A percentile compares a stretch with the other conserved stretches of the same genome.
Evolutionary conservation across 2,329 filamentous ascomycete species (phyloP).

Genomic region (Xylariaceae sp.): DNA sequence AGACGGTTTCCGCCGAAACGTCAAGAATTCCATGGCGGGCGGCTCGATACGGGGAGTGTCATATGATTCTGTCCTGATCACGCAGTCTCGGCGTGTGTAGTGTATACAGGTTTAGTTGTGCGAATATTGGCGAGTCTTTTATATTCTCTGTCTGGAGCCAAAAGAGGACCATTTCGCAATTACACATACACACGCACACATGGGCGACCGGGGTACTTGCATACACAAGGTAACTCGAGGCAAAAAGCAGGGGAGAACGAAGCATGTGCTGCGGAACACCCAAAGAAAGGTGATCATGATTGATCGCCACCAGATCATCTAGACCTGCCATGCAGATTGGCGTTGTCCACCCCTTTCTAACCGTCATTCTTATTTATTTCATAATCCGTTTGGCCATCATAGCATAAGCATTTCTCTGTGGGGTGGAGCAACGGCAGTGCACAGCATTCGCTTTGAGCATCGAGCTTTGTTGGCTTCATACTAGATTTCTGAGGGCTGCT

Average conservation of each 20-base stretch:
- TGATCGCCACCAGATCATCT: conserved; percentile 9
- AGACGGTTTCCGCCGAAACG: conserved; percentile 88
- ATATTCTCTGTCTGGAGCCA: background rate
- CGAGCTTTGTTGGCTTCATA: conserved; percentile 6
- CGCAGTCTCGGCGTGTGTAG: conserved; percentile 4
- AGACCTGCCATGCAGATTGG: conserved; percentile 14
- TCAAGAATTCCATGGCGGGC: conserved; percentile 76
- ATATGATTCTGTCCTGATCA: conserved; percentile 64
- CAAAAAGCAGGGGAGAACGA: background rate
- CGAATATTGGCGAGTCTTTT: background rate
- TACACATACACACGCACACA: conserved; percentile 5
- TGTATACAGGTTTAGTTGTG: background rate
- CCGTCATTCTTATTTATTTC: background rate
- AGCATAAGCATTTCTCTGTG: conserved; percentile 18
- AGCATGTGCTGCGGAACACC: conserved; percentile 1
- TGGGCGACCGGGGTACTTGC: conserved; percentile 5
- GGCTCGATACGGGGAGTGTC: conserved; percentile 64
- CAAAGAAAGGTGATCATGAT: background rate
- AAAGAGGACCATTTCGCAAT: conserved; percentile 10
- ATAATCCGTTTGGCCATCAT: conserved; percentile 14
- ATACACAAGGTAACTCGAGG: background rate
- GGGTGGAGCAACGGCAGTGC: background rate
- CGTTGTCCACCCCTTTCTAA: conserved; percentile 3
- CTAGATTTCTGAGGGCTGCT: conserved; percentile 7
- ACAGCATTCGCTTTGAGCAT: conserved; percentile 7